These are phyloP conservation scores for Actinomucor elegans DNA, from an alignment of 371 early-diverging fungal genomes.

Conservation along the genomic window DNA sequence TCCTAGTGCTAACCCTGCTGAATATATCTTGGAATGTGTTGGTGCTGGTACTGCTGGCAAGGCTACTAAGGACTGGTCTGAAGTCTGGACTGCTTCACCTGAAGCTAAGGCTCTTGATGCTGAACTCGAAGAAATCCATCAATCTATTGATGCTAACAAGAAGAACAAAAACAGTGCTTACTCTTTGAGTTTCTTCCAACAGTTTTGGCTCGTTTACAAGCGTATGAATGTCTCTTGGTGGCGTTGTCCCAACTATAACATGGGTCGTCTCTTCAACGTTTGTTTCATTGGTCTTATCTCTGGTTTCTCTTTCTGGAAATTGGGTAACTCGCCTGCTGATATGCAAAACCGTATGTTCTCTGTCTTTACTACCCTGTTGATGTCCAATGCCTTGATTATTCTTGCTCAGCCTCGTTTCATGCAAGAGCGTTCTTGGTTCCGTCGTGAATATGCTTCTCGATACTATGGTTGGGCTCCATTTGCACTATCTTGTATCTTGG, in stretches of 20 bases:
- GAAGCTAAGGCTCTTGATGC: conserved; percentile 42
- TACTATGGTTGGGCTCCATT: conserved; percentile 76
- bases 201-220: conserved; percentile 59
- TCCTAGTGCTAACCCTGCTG: conserved; percentile 67
- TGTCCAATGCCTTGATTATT: conserved; percentile 69
- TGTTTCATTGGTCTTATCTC: conserved; percentile 61
- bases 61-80: conserved; percentile 61
- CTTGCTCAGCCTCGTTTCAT: conserved; percentile 75
- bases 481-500: conserved; percentile 50
- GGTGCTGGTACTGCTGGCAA: conserved; percentile 63
- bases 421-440: conserved; percentile 69
- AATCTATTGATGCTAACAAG: conserved; percentile 15
- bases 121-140: conserved; percentile 39
- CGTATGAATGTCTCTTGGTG: conserved; percentile 69
- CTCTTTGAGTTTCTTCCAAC: conserved; percentile 37
- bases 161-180: conserved; percentile 21
- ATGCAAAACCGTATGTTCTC: conserved; percentile 75
- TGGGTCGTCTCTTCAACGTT: conserved; percentile 60
- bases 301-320: conserved; percentile 77
- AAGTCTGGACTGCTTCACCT: conserved; percentile 56
- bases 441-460: conserved; percentile 69
- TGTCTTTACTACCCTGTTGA: conserved; percentile 67
- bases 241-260: conserved; percentile 68
- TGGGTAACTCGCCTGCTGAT: conserved; percentile 54
- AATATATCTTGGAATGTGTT: conserved; percentile 69